A percentile compares a stretch with the other conserved stretches of the same genome.
These are phyloP conservation scores for Cladorrhinum sp. DNA, from an alignment of 2,329 filamentous ascomycete species.

Conservation along the genomic window DNA sequence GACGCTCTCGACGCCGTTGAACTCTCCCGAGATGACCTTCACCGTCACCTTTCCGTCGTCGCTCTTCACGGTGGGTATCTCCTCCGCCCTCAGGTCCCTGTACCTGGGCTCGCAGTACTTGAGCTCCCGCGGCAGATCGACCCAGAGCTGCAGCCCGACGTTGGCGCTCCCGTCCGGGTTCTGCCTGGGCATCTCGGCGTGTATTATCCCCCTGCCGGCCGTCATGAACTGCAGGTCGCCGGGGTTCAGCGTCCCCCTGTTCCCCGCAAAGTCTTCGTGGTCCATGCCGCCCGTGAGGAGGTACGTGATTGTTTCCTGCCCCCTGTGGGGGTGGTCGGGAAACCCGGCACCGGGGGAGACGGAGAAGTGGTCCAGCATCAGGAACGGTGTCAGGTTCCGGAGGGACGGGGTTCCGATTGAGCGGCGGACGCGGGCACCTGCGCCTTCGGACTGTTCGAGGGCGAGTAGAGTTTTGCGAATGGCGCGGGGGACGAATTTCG, in stretches of 20 bases:
- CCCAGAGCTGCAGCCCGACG: slow-evolving; percentile 91
- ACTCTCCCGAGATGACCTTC: slow-evolving; percentile 87
- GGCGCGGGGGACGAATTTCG: slow-evolving; percentile 58
- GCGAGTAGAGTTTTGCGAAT: slow-evolving; percentile 84
- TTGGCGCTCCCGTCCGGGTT: slow-evolving; percentile 74
- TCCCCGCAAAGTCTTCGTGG: slow-evolving; percentile 88
- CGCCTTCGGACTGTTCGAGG: slow-evolving; percentile 81
- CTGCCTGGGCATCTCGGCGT: slow-evolving; percentile 89
- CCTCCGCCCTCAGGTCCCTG: slow-evolving; percentile 72
- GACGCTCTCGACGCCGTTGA: slow-evolving; percentile 79
- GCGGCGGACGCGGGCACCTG: slow-evolving; percentile 80
- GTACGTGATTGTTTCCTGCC: slow-evolving; percentile 88
- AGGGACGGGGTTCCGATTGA: slow-evolving; percentile 82
- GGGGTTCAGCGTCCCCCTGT: slow-evolving; percentile 75
- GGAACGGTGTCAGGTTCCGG: slow-evolving; percentile 84
- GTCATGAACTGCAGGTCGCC: slow-evolving; percentile 99
- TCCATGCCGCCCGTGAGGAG: slow-evolving; percentile 81
- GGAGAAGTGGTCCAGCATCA: slow-evolving; percentile 94
- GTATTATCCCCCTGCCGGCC: slow-evolving; percentile 84
- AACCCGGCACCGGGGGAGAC: slow-evolving; percentile 80
- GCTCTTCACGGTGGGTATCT: slow-evolving; percentile 72
- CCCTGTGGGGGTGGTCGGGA: slow-evolving; percentile 80
- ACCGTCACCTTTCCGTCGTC: slow-evolving; percentile 73
- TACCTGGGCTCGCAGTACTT: slow-evolving; percentile 92
- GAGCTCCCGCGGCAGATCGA: slow-evolving; percentile 77